phyloP scores from a whole-genome alignment of 345 rosid species.

The Psidium guajava region DNA sequence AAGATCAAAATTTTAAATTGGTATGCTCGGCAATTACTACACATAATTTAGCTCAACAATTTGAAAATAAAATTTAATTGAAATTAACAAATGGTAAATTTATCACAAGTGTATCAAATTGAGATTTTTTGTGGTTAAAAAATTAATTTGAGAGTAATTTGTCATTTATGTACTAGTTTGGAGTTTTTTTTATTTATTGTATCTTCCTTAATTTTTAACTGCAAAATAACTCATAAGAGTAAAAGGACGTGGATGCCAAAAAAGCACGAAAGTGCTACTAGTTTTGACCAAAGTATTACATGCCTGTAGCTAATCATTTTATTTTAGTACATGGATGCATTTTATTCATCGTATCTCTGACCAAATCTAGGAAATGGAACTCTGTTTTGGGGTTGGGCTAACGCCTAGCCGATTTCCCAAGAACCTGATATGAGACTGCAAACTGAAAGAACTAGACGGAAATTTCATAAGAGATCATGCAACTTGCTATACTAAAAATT shows the following conservation, averaged over 20 bases:
- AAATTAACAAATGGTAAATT: too few relatives aligned
- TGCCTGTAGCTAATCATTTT: not conserved
- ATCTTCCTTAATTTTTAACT: not conserved
- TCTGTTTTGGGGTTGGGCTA: not conserved
- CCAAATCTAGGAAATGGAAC: not conserved
- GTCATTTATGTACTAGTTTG: too few relatives aligned
- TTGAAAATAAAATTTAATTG: too few relatives aligned
- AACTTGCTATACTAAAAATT: not conserved
- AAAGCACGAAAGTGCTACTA: not conserved
- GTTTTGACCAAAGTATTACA: not conserved
- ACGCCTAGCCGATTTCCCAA: not conserved
- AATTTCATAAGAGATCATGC: not conserved
- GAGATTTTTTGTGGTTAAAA: too few relatives aligned
- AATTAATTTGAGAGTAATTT: too few relatives aligned
- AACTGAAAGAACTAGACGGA: not conserved
- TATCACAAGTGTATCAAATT: too few relatives aligned
- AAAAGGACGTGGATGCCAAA: not conserved
- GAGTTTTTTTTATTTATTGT: fast-evolving
- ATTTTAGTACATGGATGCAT: not conserved
- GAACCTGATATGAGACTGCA: not conserved
- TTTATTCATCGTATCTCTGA: not conserved
- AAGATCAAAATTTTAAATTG: too few relatives aligned
- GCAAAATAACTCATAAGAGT: not conserved
- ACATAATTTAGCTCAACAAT: too few relatives aligned
- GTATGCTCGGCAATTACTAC: too few relatives aligned